Evolutionary conservation across 2,329 filamentous ascomycete genomes (phyloP), one percentile per base, ranked within the genome.

Genomic region (Stromatinia cepivora): DNA sequence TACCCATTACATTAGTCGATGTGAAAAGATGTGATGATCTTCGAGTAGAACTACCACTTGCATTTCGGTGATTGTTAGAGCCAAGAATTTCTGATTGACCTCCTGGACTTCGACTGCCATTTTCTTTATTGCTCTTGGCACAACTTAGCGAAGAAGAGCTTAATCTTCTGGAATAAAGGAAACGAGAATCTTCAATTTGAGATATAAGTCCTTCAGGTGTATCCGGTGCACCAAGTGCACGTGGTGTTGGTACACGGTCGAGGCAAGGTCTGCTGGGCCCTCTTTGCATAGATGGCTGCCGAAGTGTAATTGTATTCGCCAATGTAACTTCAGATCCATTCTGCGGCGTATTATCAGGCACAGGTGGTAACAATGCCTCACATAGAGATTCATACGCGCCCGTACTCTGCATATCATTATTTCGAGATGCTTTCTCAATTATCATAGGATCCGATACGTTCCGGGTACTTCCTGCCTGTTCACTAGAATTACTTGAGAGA

Each of bases 391-490:
- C 77, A 31, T 71, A 77, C 4, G 75, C 75, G 66, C 74, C 75
- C 42, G 68, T 64, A 61, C 71, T 73, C 56, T 74, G 72, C 61
- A 77, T 67, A 31, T 71, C 71, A 48, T 77, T 72, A 45, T 71
- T 73, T 36, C 70, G 66, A 31, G 69, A 73, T 39, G 67, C 68
- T 34, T 71, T 72, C 42, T 73, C 73, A 20, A 70, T 66, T 22
- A 73, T 66, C 72, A 75, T 75, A 28, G 76, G 77, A 57, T 78
- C 76, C 15, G 75, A 76, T 45, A 78, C 69, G 39, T 76, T 73
- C 48, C 77, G 75, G 13, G 79, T 80, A 61, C 78, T 81, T 42
- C 79, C 81, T n/a, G 71, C 53, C 36, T 72, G 71, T 13, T 72
- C 75, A 28, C 71, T 72, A 22, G 75, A 71, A 34, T 72, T 76